These are phyloP conservation scores for Globisporangium rhizosaccharum DNA, from an alignment of 352 stramenopile genomes.

Conservation along the genomic window DNA sequence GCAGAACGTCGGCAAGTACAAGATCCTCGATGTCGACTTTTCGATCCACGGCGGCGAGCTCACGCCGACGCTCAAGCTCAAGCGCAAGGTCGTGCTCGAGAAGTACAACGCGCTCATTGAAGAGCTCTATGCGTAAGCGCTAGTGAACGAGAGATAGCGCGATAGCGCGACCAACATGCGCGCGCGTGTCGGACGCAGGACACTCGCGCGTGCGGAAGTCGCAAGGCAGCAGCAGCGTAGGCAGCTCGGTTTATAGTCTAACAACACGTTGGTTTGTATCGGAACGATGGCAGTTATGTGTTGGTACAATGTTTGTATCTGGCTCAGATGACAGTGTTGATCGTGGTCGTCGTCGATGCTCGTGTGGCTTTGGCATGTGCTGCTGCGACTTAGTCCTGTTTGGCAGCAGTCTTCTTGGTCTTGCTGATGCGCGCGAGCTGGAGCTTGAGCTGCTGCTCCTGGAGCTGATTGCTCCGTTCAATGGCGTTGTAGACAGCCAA, in stretches of 20 bases:
- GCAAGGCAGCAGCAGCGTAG: too few relatives aligned
- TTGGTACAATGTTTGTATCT: too few relatives aligned
- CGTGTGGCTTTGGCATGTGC: too few relatives aligned
- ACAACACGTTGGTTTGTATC: too few relatives aligned
- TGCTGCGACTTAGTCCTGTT: conserved; percentile 4
- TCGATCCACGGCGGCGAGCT: conserved; percentile 88
- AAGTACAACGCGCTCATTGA: conserved; percentile 91
- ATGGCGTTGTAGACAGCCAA: conserved; percentile 76
- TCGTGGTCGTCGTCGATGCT: too few relatives aligned
- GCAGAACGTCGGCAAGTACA: conserved; percentile 85
- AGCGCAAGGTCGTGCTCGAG: conserved; percentile 89
- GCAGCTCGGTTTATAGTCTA: too few relatives aligned
- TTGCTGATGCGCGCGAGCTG: conserved; percentile 31
- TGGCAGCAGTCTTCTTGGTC: conserved; percentile 31
- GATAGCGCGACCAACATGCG: too few relatives aligned
- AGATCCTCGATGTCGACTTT: conserved; percentile 88
- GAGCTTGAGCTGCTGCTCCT: conserved; percentile 61
- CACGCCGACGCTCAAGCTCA: conserved; percentile 96
- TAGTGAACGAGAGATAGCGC: too few relatives aligned
- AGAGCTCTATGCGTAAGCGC: conserved; percentile 61
- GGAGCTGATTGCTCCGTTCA: conserved; percentile 61
- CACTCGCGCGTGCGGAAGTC: too few relatives aligned
- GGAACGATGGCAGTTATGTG: too few relatives aligned
- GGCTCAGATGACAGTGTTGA: too few relatives aligned
- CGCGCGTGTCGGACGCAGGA: too few relatives aligned